These are phyloP conservation scores for Candida verbasci DNA, from an alignment of 805 yeast genomes.

Conservation along the genomic window DNA sequence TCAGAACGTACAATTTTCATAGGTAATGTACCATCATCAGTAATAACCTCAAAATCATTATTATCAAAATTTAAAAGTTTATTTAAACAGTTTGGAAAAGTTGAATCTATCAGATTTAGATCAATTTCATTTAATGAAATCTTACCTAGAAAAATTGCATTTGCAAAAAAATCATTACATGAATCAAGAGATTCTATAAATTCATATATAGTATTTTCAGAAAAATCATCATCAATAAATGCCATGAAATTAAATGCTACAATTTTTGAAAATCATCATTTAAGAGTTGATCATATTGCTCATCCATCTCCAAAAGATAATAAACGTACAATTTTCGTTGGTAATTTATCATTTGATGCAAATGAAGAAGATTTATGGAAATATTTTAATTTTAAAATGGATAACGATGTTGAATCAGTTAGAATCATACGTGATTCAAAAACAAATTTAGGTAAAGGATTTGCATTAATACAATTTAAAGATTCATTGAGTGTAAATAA, in stretches of 20 bases:
- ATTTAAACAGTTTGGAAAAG: constrained; percentile 49
- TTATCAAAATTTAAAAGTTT: constrained; percentile 62
- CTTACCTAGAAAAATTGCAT: constrained; percentile 89
- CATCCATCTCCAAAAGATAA: constrained; percentile 86
- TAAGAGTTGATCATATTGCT: constrained; percentile 89
- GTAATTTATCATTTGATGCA: constrained; percentile 91
- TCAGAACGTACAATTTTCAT: constrained; percentile 84
- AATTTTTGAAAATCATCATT: constrained; percentile 66
- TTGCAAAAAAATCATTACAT: constrained; percentile 73
- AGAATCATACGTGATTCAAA: constrained; percentile 88
- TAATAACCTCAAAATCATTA: constrained; percentile 57
- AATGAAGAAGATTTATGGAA: constrained; percentile 86
- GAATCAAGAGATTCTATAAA: constrained; percentile 75
- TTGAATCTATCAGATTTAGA: constrained; percentile 83
- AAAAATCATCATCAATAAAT: constrained; percentile 44
- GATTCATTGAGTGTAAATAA: constrained; percentile 70
- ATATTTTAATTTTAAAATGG: constrained; percentile 52
- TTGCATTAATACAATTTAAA: constrained; percentile 89
- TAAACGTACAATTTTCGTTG: constrained; percentile 82
- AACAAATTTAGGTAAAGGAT: constrained; percentile 95
- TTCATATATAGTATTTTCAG: constrained; percentile 78
- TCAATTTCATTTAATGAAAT: constrained; percentile 86
- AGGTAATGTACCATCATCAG: constrained; percentile 72
- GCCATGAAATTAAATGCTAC: constrained; percentile 57
- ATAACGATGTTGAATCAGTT: constrained; percentile 71